phyloP scores from a whole-genome alignment of 2,329 filamentous ascomycete species.

The Epicoccum sorghinum region DNA sequence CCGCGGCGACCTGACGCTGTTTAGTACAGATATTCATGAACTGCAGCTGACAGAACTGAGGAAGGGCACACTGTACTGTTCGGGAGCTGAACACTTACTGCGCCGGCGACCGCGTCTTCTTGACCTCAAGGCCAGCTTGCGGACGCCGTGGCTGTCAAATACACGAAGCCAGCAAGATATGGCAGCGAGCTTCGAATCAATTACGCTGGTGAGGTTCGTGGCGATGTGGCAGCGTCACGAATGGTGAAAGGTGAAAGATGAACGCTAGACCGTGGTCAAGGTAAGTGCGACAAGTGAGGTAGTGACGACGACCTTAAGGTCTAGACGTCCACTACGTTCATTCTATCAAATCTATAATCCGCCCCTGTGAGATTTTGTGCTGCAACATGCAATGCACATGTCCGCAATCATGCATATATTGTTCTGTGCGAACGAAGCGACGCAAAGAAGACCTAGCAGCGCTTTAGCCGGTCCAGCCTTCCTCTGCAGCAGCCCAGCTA shows the following conservation, averaged over 20 bases:
- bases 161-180: no score
- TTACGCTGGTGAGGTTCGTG: no score
- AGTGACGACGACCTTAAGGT: background rate
- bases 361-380: no score
- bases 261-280: background rate
- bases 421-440: no score
- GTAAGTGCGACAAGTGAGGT: background rate
- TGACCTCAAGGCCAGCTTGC: conserved; percentile 29
- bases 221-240: background rate
- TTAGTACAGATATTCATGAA: background rate
- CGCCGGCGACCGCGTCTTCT: conserved; percentile 27
- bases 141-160: background rate
- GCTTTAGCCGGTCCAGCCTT: conserved; percentile 46
- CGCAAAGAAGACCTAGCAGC: no score
- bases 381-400: no score
- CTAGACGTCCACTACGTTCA: no score
- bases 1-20: conserved; percentile 26
- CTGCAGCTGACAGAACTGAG: background rate
- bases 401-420: no score
- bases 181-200: background rate
- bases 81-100: conserved; percentile 25
- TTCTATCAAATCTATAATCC: no score
- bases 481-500: conserved; percentile 69
- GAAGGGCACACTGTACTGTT: background rate
- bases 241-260: background rate